phyloP scores from a whole-genome alignment of 2,329 filamentous ascomycete species.

The Diaporthe capsici region DNA sequence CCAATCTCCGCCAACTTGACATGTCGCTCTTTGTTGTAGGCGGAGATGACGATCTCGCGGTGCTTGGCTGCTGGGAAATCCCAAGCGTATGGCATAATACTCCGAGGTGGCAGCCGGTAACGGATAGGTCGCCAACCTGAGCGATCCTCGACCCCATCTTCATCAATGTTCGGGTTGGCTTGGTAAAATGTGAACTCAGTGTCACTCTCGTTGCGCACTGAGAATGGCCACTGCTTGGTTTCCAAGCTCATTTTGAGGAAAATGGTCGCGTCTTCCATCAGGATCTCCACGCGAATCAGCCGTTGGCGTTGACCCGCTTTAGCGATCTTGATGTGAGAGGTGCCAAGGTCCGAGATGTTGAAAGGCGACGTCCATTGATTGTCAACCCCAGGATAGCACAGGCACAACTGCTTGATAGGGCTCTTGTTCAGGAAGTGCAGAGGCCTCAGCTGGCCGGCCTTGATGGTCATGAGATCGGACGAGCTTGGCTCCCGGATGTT shows the following conservation, averaged over 20 bases:
- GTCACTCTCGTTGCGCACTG: slow-evolving; percentile 98
- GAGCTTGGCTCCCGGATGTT: slow-evolving; percentile 93
- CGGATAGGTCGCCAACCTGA: slow-evolving; percentile 93
- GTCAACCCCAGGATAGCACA: slow-evolving; percentile 94
- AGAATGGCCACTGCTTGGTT: slow-evolving; percentile 97
- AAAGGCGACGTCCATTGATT: slow-evolving; percentile 99
- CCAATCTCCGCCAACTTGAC: slow-evolving; percentile 97
- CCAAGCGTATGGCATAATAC: slow-evolving; percentile 99
- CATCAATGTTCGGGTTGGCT: slow-evolving; percentile 91
- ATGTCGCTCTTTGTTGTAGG: slow-evolving; percentile 85
- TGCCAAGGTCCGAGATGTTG: slow-evolving; percentile 95
- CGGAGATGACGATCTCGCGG: slow-evolving; percentile 89
- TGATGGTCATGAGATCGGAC: slow-evolving; percentile 84
- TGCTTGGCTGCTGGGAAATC: slow-evolving; percentile 98
- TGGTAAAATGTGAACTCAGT: slow-evolving; percentile 98
- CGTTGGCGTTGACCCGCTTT: slow-evolving; percentile 91
- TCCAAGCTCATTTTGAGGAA: slow-evolving; percentile 93
- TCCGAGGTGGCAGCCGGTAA: slow-evolving; percentile 91
- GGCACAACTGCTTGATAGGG: slow-evolving; percentile 87
- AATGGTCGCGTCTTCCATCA: slow-evolving; percentile 93
- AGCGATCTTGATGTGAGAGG: slow-evolving; percentile 92
- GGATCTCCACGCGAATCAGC: slow-evolving; percentile 87
- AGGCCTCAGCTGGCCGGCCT: slow-evolving; percentile 84
- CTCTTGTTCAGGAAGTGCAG: slow-evolving; percentile 91
- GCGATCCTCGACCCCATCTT: slow-evolving; percentile 86